Percentiles rank a stretch among this genome's conserved stretches.
Conservation (phyloP, 495 filamentous ascomycete genomes). For the Venustampulla echinocandica region DNA sequence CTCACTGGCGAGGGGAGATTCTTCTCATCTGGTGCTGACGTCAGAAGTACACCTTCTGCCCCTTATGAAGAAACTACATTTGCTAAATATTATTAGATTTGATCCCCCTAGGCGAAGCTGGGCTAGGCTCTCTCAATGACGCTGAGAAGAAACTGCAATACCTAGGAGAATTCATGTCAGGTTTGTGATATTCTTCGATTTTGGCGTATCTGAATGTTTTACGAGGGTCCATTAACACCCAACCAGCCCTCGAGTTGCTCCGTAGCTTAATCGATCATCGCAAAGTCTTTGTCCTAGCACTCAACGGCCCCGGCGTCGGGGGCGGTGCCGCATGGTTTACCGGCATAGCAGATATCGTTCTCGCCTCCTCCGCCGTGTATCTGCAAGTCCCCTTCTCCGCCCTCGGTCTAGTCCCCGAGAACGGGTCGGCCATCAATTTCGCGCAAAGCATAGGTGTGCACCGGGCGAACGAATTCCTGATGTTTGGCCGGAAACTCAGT, state of each 20-base stretch:
- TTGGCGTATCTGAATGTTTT: not conserved
- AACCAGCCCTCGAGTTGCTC: constrained; percentile 18
- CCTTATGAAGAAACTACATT: too few relatives aligned
- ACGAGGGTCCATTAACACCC: not conserved
- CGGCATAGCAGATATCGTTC: constrained; percentile 21
- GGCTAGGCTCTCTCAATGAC: constrained; percentile 8
- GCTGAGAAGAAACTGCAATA: constrained; percentile 18
- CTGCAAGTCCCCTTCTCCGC: constrained; percentile 21
- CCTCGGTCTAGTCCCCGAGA: constrained; percentile 22
- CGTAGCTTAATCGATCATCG: constrained; percentile 22
- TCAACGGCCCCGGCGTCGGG: constrained; percentile 22
- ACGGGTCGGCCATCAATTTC: constrained; percentile 21
- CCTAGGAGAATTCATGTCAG: constrained; percentile 10
- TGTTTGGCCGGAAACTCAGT: constrained; percentile 20
- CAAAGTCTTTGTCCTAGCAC: constrained; percentile 23
- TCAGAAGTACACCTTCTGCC: too few relatives aligned
- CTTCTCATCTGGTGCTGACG: constrained; percentile 24
- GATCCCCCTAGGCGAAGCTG: too few relatives aligned
- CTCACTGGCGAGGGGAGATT: constrained; percentile 23
- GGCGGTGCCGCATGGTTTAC: constrained; percentile 22
- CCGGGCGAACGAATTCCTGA: constrained; percentile 22
- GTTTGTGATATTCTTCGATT: constrained; percentile 1
- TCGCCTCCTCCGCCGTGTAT: constrained; percentile 13
- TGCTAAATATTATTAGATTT: too few relatives aligned
- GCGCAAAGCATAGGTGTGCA: constrained; percentile 20